Conservation (phyloP, 768 basidiomycete species). For the Pulveroboletus sp. region DNA sequence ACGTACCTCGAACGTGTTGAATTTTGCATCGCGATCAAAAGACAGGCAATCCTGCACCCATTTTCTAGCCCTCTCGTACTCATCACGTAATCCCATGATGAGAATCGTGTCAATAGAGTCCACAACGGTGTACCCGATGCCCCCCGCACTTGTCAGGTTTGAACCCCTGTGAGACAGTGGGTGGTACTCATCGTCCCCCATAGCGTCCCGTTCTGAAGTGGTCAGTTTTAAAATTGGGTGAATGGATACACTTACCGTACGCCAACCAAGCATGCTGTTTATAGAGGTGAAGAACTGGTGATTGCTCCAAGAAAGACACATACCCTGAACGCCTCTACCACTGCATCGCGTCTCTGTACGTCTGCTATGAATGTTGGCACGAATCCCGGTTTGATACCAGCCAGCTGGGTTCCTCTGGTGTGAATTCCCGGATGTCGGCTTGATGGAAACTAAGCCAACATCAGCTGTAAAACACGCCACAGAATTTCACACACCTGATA, state of each 20-base stretch:
- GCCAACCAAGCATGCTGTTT: slow-evolving; percentile 79
- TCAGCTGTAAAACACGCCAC: not conserved
- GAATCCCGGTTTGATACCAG: slow-evolving; percentile 18
- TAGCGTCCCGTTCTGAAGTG: slow-evolving; percentile 73
- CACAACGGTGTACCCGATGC: slow-evolving; percentile 85
- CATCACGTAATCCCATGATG: slow-evolving; percentile 76
- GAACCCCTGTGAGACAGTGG: slow-evolving; percentile 71
- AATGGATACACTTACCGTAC: slow-evolving; percentile 55
- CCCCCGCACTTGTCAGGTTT: slow-evolving; percentile 74
- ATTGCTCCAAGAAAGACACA: slow-evolving; percentile 16
- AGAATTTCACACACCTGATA: slow-evolving; percentile 18
- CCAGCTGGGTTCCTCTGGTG: slow-evolving; percentile 4
- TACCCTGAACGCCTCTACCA: slow-evolving; percentile 79
- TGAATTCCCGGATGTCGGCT: slow-evolving; percentile 3
- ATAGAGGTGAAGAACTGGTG: slow-evolving; percentile 9
- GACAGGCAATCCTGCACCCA: slow-evolving; percentile 71
- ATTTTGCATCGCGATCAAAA: slow-evolving; percentile 74
- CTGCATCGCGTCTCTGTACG: slow-evolving; percentile 56
- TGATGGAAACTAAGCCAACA: slow-evolving; percentile 15
- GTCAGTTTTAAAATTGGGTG: slow-evolving; percentile 9
- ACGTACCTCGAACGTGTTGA: slow-evolving; percentile 88
- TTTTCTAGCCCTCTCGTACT: slow-evolving; percentile 69
- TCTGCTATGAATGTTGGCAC: slow-evolving; percentile 47
- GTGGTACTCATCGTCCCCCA: slow-evolving; percentile 91
- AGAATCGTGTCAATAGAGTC: slow-evolving; percentile 87